Conservation (phyloP, 2,329 filamentous ascomycete species). For the Nemania serpens region DNA sequence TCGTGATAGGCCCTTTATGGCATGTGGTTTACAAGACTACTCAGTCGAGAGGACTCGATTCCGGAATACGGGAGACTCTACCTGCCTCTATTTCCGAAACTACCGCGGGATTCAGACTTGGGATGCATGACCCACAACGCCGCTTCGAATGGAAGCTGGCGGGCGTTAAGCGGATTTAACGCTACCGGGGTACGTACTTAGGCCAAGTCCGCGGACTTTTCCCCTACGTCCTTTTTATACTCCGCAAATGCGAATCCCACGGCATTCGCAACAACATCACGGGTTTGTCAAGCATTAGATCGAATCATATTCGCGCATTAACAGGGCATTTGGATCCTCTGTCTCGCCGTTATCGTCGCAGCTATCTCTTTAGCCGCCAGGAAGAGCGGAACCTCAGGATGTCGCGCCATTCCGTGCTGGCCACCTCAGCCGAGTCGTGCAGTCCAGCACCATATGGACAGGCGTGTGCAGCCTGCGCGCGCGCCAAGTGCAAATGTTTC, state of each 20-base stretch:
- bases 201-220: neutral
- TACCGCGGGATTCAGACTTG: neutral
- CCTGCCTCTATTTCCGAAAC: neutral
- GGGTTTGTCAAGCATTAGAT: neutral
- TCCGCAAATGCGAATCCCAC: neutral
- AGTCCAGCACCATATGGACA: neutral
- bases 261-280: neutral
- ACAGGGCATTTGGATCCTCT: neutral
- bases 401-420: neutral
- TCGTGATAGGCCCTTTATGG: neutral
- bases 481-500: constrained; percentile 1
- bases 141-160: neutral
- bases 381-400: neutral
- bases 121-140: neutral
- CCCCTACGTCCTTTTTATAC: neutral
- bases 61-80: neutral
- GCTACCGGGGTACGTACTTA: neutral
- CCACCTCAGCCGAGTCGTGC: neutral
- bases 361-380: neutral
- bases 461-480: neutral
- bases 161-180: neutral
- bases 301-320: neutral
- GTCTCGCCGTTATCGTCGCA: neutral
- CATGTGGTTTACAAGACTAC: neutral
- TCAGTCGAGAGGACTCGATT: neutral